phyloP scores from a whole-genome alignment of 108 stramenopile species.

The Nitzschia palea region DNA sequence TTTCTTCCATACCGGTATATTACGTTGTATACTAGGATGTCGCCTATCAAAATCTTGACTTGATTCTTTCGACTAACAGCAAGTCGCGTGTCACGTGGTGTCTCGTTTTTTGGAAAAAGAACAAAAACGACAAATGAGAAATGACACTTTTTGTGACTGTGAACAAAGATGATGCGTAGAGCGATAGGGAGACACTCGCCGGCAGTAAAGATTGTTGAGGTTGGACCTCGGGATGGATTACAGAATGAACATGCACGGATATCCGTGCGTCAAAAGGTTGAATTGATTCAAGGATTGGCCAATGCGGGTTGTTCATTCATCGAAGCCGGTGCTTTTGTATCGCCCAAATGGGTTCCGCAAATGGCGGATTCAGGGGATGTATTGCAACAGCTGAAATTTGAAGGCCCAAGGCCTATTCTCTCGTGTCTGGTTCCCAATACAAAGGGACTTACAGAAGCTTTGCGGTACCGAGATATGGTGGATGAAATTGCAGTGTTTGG shows the following conservation, averaged over 20 bases:
- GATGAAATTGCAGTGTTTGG: constrained; percentile 87
- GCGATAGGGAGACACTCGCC: too few relatives aligned
- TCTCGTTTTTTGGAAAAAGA: too few relatives aligned
- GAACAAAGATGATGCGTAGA: too few relatives aligned
- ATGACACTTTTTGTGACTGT: too few relatives aligned
- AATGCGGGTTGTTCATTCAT: constrained; percentile 65
- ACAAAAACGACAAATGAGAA: too few relatives aligned
- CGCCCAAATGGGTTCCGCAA: constrained; percentile 89
- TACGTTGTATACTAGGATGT: too few relatives aligned
- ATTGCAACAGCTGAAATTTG: constrained; percentile 30
- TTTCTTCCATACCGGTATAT: too few relatives aligned
- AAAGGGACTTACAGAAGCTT: constrained; percentile 64
- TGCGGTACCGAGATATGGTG: constrained; percentile 13
- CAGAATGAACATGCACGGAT: constrained; percentile 71
- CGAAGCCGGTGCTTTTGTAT: constrained; percentile 85
- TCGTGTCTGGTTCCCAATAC: constrained; percentile 74
- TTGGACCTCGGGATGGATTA: constrained; percentile 71
- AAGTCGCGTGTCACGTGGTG: too few relatives aligned
- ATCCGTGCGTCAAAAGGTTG: constrained; percentile 56
- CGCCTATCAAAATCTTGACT: too few relatives aligned
- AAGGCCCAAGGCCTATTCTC: constrained; percentile 12
- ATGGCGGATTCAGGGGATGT: constrained; percentile 80
- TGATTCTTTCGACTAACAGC: too few relatives aligned
- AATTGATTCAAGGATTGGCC: constrained; percentile 49
- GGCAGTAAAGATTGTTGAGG: constrained; percentile 63